A percentile compares a stretch with the other conserved stretches of the same genome.
These are phyloP conservation scores for Sophora flavescens DNA, from an alignment of 306 rosid genomes.

Conservation along the genomic window DNA sequence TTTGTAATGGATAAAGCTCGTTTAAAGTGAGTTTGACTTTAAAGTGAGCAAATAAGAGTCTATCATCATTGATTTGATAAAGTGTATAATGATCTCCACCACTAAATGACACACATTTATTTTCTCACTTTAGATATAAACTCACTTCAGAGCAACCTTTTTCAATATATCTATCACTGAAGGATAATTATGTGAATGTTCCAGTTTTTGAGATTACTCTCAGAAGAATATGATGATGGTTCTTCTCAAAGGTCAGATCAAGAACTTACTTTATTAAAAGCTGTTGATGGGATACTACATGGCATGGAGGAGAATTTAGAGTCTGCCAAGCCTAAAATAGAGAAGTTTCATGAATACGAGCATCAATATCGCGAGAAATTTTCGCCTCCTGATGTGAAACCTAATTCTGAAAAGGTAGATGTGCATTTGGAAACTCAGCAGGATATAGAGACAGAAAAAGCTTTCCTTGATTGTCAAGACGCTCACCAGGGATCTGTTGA, in stretches of 20 bases:
- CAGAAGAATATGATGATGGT: slow-evolving; percentile 63
- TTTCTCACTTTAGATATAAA: no score
- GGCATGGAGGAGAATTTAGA: slow-evolving; percentile 58
- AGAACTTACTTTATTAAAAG: slow-evolving; percentile 73
- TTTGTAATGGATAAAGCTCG: no score
- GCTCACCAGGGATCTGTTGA: slow-evolving; percentile 38
- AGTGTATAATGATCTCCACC: no score
- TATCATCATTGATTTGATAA: no score
- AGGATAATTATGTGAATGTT: slow-evolving; percentile 45
- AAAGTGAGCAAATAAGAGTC: no score
- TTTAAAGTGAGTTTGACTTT: no score
- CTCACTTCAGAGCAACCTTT: no score
- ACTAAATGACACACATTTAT: no score
- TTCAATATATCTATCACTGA: slow-evolving; percentile 4
- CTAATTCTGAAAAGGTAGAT: slow-evolving; percentile 56
- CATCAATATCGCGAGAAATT: slow-evolving; percentile 70
- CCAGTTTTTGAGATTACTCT: slow-evolving; percentile 81
- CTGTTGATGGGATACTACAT: slow-evolving; percentile 63
- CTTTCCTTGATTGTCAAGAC: slow-evolving; percentile 47
- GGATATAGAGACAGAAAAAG: slow-evolving; percentile 39
- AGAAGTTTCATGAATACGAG: slow-evolving; percentile 68
- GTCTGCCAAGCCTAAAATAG: slow-evolving; percentile 60
- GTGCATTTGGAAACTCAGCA: slow-evolving; percentile 43
- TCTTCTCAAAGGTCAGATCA: slow-evolving; percentile 67
- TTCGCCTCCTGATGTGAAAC: slow-evolving; percentile 53